These are phyloP conservation scores for Alternaria sp. DNA, from an alignment of 2,329 filamentous ascomycete species.

Conservation along the genomic window DNA sequence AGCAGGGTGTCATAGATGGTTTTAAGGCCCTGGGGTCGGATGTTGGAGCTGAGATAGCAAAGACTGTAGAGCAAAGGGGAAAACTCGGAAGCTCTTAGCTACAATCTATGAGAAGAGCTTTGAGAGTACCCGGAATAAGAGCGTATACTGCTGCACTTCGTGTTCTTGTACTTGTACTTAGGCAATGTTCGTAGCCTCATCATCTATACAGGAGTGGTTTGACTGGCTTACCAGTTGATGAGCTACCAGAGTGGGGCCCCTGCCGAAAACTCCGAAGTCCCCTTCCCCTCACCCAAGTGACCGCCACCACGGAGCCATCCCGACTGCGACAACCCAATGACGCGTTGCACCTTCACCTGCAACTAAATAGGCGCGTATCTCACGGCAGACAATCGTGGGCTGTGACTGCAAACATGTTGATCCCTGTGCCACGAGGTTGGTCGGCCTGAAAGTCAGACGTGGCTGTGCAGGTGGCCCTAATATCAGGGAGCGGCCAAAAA, in stretches of 20 bases:
- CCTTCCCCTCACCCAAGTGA: background rate
- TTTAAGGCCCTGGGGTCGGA: background rate
- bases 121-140: too few species aligned
- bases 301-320: background rate
- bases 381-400: background rate
- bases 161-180: background rate
- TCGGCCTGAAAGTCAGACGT: background rate
- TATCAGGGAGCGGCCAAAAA: background rate
- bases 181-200: background rate
- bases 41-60: background rate
- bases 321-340: background rate
- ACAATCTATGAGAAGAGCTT: too few species aligned
- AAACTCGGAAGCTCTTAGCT: background rate
- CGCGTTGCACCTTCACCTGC: background rate
- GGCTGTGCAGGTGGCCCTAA: background rate
- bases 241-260: background rate
- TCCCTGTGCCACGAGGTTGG: background rate
- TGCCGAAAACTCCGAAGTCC: background rate
- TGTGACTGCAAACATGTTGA: background rate
- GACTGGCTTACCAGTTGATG: background rate
- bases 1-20: conserved; percentile 56
- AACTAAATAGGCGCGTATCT: background rate
- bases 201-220: background rate
- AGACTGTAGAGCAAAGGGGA: background rate
- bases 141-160: background rate